Evolutionary conservation across 2,329 filamentous ascomycete genomes (phyloP), one percentile per base, ranked within the genome.

Genomic region (Phyllachora maydis): DNA sequence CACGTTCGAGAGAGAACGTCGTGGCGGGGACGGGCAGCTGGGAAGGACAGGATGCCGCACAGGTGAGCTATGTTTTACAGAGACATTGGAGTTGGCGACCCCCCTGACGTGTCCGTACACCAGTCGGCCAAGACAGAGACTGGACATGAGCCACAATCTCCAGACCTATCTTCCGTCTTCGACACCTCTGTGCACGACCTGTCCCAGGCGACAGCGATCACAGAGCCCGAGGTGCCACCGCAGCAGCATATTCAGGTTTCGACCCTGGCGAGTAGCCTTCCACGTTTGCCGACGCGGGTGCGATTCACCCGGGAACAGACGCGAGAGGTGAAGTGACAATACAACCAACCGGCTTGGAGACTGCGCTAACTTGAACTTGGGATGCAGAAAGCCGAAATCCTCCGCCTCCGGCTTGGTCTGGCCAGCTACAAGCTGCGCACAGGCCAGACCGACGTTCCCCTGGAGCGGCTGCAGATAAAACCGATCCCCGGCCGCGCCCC

Each of bases 341-440:
- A 13, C n/a, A 8, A 14, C 11, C 11, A 15, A 8, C n/a, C n/a
- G 5, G 10, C 14, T 8, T 9, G 8, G 19, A n/a, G 19, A 6
- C 11, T 11, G 7, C 7, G 7, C 6, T 11, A n/a, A 11, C 12
- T 20, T 6, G n/a, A 17, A 14, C 22, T 4, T 14, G 5, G n/a
- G 6, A 11, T 26, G 25, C 42, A 75, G 59, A 61, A 64, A 46
- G 70, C 68, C 11, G 63, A 74, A 38, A 62, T 67, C 23, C 52
- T 82, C 21, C 61, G 61, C 24, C 56, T 78, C 7, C 62, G 74
- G n/a, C 61, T 83, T 10, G 57, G 63, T 14, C 59, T 81, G 11
- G 76, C 73, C 9, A 63, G 62, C 38, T 82, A 81, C 54, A 82
- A 82, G 46, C 55, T 83, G 33, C 61, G 59, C 27, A 82, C 75